Evolutionary conservation across 768 basidiomycete genomes (phyloP).

Genomic region (Floccularia luteovirens): DNA sequence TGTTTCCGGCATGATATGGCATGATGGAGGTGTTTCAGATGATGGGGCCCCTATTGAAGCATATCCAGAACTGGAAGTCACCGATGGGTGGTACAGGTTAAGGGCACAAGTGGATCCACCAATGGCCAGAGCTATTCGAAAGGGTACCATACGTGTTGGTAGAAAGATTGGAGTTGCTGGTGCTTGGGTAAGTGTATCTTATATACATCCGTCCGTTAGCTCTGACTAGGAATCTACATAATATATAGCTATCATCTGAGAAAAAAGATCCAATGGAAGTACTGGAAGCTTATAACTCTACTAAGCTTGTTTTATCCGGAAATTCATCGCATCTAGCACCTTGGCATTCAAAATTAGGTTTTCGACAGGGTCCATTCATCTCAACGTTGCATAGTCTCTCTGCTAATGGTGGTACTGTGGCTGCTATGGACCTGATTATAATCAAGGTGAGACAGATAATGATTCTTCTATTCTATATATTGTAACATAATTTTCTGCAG

Average conservation of each 20-base stretch:
- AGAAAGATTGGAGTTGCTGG: slow-evolving; percentile 79
- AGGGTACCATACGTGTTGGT: slow-evolving; percentile 64
- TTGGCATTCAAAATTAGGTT: slow-evolving; percentile 89
- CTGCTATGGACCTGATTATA: slow-evolving; percentile 69
- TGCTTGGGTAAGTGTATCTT: slow-evolving; percentile 54
- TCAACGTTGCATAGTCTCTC: slow-evolving; percentile 75
- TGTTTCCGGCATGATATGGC: slow-evolving; percentile 66
- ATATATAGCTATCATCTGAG: slow-evolving; percentile 53
- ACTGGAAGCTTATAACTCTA: slow-evolving; percentile 69
- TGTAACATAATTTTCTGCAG: slow-evolving; percentile 21
- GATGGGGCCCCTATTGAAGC: slow-evolving; percentile 27
- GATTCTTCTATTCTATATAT: neutral
- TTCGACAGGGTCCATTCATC: slow-evolving; percentile 55
- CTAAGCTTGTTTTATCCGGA: slow-evolving; percentile 60
- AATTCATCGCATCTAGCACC: slow-evolving; percentile 83
- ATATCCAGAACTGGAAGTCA: slow-evolving; percentile 74
- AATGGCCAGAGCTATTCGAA: slow-evolving; percentile 60
- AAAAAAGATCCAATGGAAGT: slow-evolving; percentile 76
- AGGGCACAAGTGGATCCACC: slow-evolving; percentile 70
- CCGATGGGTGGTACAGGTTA: slow-evolving; percentile 95
- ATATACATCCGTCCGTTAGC: neutral
- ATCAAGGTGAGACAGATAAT: slow-evolving; percentile 39
- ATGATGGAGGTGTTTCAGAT: slow-evolving; percentile 25
- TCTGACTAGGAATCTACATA: neutral
- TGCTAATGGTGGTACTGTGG: slow-evolving; percentile 72